phyloP scores from a whole-genome alignment of 306 rosid species.

The Fragaria iinumae region DNA sequence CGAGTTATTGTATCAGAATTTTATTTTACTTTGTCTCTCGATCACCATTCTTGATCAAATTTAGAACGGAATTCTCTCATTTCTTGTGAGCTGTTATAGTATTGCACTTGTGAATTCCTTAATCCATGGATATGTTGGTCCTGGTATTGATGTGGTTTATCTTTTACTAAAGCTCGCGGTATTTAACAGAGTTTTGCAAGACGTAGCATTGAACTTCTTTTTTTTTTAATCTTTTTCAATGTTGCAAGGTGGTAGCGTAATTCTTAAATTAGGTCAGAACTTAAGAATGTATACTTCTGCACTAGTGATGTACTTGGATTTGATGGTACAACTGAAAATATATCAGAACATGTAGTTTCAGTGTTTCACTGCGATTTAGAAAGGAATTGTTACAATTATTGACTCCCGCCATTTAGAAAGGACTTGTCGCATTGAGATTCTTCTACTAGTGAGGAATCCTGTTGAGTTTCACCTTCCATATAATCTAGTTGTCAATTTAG shows the following conservation, averaged over 20 bases:
- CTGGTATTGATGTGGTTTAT: slow-evolving; percentile 72
- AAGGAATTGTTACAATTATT: too few species aligned
- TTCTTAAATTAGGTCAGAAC: not conserved
- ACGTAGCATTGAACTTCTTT: slow-evolving; percentile 37
- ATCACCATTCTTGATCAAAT: not conserved
- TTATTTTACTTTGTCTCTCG: not conserved
- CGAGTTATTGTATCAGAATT: not conserved
- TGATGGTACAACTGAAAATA: too few species aligned
- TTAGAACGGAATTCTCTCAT: not conserved
- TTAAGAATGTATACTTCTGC: too few species aligned
- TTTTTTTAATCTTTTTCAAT: too few species aligned
- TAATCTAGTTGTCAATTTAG: too few species aligned
- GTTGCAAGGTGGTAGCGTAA: not conserved
- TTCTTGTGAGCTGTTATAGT: not conserved
- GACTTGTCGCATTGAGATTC: too few species aligned
- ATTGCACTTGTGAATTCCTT: slow-evolving; percentile 46
- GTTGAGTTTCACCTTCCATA: too few species aligned
- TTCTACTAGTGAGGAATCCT: too few species aligned
- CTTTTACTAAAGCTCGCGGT: slow-evolving; percentile 39
- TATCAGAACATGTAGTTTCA: too few species aligned
- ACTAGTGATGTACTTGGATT: too few species aligned
- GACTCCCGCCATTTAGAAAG: too few species aligned
- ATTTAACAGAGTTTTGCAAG: slow-evolving; percentile 43
- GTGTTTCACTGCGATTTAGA: too few species aligned
- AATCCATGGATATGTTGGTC: slow-evolving; percentile 57